These are phyloP conservation scores for Chromosphaera perkinsii DNA, from an alignment of 208 protist genomes.

Conservation along the genomic window DNA sequence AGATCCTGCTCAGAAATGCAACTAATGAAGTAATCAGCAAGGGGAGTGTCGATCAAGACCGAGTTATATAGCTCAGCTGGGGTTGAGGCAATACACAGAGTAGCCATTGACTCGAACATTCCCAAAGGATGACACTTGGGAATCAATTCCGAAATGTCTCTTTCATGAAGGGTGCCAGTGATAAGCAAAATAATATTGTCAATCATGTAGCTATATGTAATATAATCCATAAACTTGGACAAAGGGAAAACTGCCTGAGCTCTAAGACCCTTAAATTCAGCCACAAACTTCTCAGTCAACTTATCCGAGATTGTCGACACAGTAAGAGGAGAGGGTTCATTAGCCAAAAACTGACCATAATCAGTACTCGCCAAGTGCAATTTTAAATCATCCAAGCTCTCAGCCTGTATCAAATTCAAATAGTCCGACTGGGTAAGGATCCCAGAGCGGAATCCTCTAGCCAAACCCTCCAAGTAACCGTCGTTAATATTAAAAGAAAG, in stretches of 20 bases:
- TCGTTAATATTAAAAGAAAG: slow-evolving; percentile 62
- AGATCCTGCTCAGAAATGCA: slow-evolving; percentile 65
- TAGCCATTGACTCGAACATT: slow-evolving; percentile 84
- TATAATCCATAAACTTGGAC: slow-evolving; percentile 94
- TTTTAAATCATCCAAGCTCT: slow-evolving; percentile 93
- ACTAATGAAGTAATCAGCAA: slow-evolving; percentile 57
- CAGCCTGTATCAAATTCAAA: slow-evolving; percentile 92
- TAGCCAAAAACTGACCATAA: slow-evolving; percentile 91
- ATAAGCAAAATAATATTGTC: slow-evolving; percentile 76
- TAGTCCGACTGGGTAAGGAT: slow-evolving; percentile 88
- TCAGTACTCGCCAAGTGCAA: slow-evolving; percentile 88
- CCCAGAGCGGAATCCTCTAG: slow-evolving; percentile 56
- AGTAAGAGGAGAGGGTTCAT: slow-evolving; percentile 79
- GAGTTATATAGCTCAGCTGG: slow-evolving; percentile 90
- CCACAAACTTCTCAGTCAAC: slow-evolving; percentile 83
- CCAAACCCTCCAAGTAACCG: slow-evolving; percentile 58
- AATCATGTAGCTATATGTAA: slow-evolving; percentile 96
- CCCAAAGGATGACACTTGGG: slow-evolving; percentile 96
- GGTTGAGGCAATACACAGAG: slow-evolving; percentile 76
- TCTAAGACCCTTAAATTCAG: slow-evolving; percentile 89
- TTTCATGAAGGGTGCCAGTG: slow-evolving; percentile 64
- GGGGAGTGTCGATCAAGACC: slow-evolving; percentile 90
- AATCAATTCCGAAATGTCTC: slow-evolving; percentile 63
- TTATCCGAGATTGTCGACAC: slow-evolving; percentile 77
- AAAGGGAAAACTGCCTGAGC: slow-evolving; percentile 84